Conservation (phyloP, 1,284 basidiomycete genomes). For the Hypsizygus ulmarius region DNA sequence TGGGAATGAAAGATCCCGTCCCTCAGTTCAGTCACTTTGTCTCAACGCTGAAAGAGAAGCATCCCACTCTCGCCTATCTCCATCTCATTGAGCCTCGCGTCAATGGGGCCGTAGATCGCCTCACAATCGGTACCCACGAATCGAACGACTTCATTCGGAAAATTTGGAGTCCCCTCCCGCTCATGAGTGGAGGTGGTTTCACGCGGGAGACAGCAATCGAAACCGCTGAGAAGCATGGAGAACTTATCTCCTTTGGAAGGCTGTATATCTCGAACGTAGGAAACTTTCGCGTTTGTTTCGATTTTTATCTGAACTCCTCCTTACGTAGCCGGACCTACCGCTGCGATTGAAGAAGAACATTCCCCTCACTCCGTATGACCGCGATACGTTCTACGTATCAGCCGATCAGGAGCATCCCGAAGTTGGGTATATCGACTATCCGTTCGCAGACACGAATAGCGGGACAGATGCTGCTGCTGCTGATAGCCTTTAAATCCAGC, state of each 20-base stretch:
- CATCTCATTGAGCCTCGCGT: constrained; percentile 52
- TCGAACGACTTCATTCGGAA: constrained; percentile 36
- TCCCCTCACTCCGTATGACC: constrained; percentile 31
- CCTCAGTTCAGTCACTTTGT: constrained; percentile 40
- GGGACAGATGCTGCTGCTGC: too few species aligned
- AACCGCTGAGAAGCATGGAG: constrained; percentile 27
- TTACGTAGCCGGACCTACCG: constrained; percentile 50
- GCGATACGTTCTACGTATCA: constrained; percentile 31
- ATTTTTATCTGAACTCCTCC: constrained; percentile 9
- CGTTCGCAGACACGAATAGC: constrained; percentile 28
- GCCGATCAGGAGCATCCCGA: too few species aligned
- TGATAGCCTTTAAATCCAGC: too few species aligned
- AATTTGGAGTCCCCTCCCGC: constrained; percentile 34
- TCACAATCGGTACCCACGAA: constrained; percentile 16
- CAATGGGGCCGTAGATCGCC: constrained; percentile 15
- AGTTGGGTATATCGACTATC: constrained; percentile 41
- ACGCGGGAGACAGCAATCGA: constrained; percentile 32
- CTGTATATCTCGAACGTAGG: constrained; percentile 44
- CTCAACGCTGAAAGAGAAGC: constrained; percentile 25
- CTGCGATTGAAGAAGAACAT: constrained; percentile 36
- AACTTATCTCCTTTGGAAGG: constrained; percentile 46
- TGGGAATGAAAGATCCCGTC: constrained; percentile 48
- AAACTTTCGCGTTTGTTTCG: background rate
- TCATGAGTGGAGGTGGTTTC: constrained; percentile 51
- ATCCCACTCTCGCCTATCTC: constrained; percentile 54